These are phyloP conservation scores for Leucocoprinus birnbaumii DNA, from an alignment of 768 basidiomycete species.

Conservation along the genomic window DNA sequence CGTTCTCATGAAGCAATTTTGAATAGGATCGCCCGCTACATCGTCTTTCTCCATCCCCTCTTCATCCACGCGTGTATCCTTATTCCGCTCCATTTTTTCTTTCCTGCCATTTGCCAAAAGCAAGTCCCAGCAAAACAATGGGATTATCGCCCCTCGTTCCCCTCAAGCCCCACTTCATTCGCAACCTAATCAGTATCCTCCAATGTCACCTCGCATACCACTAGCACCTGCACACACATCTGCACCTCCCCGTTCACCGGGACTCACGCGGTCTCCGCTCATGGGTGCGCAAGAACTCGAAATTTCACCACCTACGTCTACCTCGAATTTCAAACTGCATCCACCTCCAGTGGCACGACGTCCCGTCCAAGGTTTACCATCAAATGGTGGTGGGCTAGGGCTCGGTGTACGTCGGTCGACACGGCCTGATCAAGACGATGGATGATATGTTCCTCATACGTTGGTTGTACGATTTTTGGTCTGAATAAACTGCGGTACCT, in stretches of 20 bases:
- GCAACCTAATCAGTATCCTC: conserved; percentile 22
- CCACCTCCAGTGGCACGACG: conserved; percentile 23
- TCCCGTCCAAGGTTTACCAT: conserved; percentile 17
- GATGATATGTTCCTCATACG: conserved; percentile 11
- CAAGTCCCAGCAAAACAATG: conserved; percentile 47
- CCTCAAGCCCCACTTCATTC: conserved; percentile 36
- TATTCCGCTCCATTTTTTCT: conserved; percentile 66
- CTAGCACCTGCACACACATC: conserved; percentile 38
- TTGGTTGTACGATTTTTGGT: too few relatives aligned
- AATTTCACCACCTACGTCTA: conserved; percentile 18
- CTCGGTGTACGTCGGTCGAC: conserved; percentile 20
- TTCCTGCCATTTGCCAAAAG: conserved; percentile 39
- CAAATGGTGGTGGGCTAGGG: conserved; percentile 23
- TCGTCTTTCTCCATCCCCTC: conserved; percentile 26
- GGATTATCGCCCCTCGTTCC: conserved; percentile 66
- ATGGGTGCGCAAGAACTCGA: conserved; percentile 32
- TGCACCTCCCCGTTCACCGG: conserved; percentile 18
- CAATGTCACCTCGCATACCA: conserved; percentile 25
- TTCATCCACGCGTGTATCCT: conserved; percentile 43
- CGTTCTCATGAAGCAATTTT: neutral
- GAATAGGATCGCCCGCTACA: conserved; percentile 38
- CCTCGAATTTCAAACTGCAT: conserved; percentile 34
- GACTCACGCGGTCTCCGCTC: conserved; percentile 36
- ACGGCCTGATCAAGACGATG: conserved; percentile 12
- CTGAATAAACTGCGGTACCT: neutral